phyloP scores from a whole-genome alignment of 116 monocot species.

The Posidonia oceanica region DNA sequence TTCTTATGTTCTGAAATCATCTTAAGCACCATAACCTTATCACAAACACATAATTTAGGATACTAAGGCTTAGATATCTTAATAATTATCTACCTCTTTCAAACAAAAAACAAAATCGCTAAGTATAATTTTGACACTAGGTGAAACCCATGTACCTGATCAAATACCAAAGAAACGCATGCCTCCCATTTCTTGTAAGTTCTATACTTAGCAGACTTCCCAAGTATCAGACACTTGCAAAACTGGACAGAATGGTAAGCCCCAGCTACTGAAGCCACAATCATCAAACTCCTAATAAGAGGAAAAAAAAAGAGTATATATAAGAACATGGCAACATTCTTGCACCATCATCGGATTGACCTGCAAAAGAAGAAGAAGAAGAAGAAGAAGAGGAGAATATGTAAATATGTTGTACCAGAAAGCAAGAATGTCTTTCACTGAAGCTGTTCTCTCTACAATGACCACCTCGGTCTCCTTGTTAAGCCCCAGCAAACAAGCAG shows the following conservation, averaged over 20 bases:
- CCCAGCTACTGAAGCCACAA: slow-evolving; percentile 24
- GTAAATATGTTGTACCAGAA: slow-evolving; percentile 31
- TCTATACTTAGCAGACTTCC: neutral
- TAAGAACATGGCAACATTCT: too few species aligned
- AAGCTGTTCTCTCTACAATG: slow-evolving; percentile 31
- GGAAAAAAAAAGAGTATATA: neutral
- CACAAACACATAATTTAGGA: too few species aligned
- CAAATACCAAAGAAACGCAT: slow-evolving; percentile 41
- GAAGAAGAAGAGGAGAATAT: neutral
- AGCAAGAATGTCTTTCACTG: slow-evolving; percentile 33
- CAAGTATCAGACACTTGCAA: slow-evolving; percentile 22
- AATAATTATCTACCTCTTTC: too few species aligned
- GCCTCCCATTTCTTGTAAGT: slow-evolving; percentile 17
- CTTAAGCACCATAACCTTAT: too few species aligned
- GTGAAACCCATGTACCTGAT: slow-evolving; percentile 34
- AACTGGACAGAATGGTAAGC: slow-evolving; percentile 60
- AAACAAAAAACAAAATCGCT: too few species aligned
- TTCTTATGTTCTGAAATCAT: too few species aligned
- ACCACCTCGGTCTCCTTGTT: slow-evolving; percentile 51
- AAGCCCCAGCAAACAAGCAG: slow-evolving; percentile 38
- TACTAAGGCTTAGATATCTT: too few species aligned
- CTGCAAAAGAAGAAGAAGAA: neutral
- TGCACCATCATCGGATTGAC: too few species aligned
- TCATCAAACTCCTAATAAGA: slow-evolving; percentile 28
- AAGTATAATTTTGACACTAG: too few species aligned